Evolutionary conservation across 257 asterid genomes (phyloP), one percentile per base, ranked within the genome.

Genomic region (Thymus mandschuricus): DNA sequence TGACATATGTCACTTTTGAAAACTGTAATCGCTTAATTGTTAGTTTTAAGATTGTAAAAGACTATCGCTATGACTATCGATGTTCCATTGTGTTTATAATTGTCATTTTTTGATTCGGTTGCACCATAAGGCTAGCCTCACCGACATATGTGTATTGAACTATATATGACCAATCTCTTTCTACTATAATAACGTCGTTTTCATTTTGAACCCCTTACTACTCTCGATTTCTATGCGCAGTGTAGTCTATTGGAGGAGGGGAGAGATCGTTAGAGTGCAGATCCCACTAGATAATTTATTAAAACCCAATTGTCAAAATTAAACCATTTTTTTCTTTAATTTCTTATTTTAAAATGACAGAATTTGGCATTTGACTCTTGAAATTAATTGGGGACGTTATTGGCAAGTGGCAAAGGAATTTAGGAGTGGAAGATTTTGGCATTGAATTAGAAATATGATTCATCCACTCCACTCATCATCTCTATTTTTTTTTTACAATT

Each of bases 371-470:
- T 68, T 55, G 71, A 65, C 70, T 65, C 76, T 70, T 28, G 69
- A 60, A 40, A 68, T 57, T 41, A 40, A 8, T 3, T 27, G 1
- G 63, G 70, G 70, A 10, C 49, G 38, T 55, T 3, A 41, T 15
- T 40, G 35, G 64, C 72, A 65, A 66, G 44, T 74, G 67, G 78
- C 56, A 4, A 62, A 48, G 49, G 76, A 52, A 74, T 73, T 73
- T 73, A 5, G 45, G 58, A 35, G 73, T 74, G 73, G 78, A 46
- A 55, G 61, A 56, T 64, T 63, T 21, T 72, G 60, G 48, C 54
- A 69, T 38, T 38, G 41, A 38, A 38, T 38, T 38, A 38, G 6
- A 15, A 6, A 44, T 31, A 45, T 34, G 56, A 55, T 61, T 56
- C 71, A 35, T 35, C 40, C 7, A 38, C 41, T 41, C 7, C 2